phyloP scores from a whole-genome alignment of 2,329 filamentous ascomycete genomes.

The Fusarium sp. region DNA sequence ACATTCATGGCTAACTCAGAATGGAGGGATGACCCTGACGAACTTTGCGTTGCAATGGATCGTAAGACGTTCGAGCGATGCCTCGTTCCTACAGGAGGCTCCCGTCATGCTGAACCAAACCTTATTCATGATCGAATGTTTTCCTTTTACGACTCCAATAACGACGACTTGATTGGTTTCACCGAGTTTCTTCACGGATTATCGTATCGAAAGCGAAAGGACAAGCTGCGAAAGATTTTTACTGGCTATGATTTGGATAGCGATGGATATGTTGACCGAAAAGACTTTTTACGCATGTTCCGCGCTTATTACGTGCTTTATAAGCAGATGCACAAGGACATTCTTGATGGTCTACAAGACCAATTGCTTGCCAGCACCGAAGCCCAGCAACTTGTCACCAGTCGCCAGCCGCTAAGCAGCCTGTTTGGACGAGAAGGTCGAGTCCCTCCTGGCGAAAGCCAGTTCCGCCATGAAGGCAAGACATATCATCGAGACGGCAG shows the following conservation, averaged over 20 bases:
- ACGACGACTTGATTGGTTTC: conserved; percentile 90
- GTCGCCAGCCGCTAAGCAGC: conserved; percentile 79
- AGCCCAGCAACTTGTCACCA: conserved; percentile 78
- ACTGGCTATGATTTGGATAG: conserved; percentile 90
- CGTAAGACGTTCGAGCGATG: conserved; percentile 92
- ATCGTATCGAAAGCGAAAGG: conserved; percentile 74
- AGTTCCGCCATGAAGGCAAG: conserved; percentile 72
- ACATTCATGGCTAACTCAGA: conserved; percentile 90
- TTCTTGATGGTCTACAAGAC: conserved; percentile 80
- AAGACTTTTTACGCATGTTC: conserved; percentile 92
- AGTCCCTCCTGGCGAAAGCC: conserved; percentile 71
- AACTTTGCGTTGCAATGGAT: conserved; percentile 85
- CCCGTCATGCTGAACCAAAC: conserved; percentile 81
- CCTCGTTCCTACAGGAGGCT: conserved; percentile 85
- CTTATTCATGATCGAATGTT: conserved; percentile 97
- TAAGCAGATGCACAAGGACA: conserved; percentile 88
- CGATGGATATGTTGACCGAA: conserved; percentile 85
- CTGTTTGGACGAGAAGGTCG: conserved; percentile 78
- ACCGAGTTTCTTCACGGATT: conserved; percentile 89
- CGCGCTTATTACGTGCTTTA: conserved; percentile 91
- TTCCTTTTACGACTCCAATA: conserved; percentile 92
- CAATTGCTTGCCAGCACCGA: conserved; percentile 80
- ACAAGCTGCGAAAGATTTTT: conserved; percentile 80
- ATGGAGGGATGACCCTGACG: conserved; percentile 83
- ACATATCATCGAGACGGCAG: conserved; percentile 71